A percentile compares a stretch with the other conserved stretches of the same genome.
phyloP scores from a whole-genome alignment of 2,329 filamentous ascomycete genomes.

The Lecanoromycetidae sp. region DNA sequence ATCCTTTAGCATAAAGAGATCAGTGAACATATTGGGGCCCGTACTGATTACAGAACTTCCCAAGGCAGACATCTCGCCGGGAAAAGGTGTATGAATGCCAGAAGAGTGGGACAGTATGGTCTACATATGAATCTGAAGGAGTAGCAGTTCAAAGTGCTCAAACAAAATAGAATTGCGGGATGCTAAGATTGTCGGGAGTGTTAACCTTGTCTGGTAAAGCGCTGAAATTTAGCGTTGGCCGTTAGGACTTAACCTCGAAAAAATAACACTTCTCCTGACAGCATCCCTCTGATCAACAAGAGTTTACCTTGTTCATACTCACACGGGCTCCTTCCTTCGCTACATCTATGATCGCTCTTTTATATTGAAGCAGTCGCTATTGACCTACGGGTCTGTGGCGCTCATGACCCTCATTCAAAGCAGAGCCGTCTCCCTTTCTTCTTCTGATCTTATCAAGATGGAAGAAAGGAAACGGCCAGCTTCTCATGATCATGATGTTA shows the following conservation, averaged over 20 bases:
- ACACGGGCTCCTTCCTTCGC: not conserved
- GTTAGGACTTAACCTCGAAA: too few relatives aligned
- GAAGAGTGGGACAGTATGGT: not conserved
- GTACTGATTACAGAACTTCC: slow-evolving; percentile 44
- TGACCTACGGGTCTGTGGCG: slow-evolving; percentile 29
- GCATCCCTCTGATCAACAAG: not conserved
- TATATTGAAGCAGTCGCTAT: not conserved
- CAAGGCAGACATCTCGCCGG: slow-evolving; percentile 31
- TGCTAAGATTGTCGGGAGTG: too few relatives aligned
- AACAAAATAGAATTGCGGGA: too few relatives aligned
- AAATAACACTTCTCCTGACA: too few relatives aligned
- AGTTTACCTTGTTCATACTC: not conserved
- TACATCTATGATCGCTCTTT: not conserved
- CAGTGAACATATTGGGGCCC: slow-evolving; percentile 17
- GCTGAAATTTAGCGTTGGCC: too few relatives aligned
- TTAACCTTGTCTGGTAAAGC: too few relatives aligned
- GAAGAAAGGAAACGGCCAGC: slow-evolving; percentile 98
- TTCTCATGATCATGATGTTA: slow-evolving; percentile 64
- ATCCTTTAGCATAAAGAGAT: slow-evolving; percentile 11
- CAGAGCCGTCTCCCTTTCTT: slow-evolving; percentile 61
- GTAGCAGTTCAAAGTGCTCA: too few relatives aligned
- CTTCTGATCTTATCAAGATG: slow-evolving; percentile 80
- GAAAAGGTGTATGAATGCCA: too few relatives aligned
- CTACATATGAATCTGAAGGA: too few relatives aligned
- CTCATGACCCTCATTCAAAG: slow-evolving; percentile 82